Percentiles rank a stretch among this genome's conserved stretches.
Conservation (phyloP, 768 basidiomycete species). For the Boletus rubescentipes region DNA sequence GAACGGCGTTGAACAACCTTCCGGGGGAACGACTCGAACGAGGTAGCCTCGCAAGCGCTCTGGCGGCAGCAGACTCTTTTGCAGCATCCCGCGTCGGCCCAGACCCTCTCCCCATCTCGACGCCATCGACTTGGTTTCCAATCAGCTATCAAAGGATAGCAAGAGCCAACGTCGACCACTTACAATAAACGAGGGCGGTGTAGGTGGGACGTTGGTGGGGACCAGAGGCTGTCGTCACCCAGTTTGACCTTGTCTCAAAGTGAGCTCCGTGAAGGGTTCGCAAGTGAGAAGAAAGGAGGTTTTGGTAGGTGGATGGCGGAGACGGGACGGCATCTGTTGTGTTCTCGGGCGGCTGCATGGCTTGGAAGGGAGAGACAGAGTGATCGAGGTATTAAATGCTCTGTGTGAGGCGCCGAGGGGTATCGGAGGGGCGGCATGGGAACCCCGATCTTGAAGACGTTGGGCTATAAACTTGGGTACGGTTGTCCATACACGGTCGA, state of each 20-base stretch:
- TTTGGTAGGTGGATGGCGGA: slow-evolving; percentile 8
- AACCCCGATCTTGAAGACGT: no score
- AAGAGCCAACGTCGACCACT: not conserved
- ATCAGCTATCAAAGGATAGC: not conserved
- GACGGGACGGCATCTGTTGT: no score
- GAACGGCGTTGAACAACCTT: not conserved
- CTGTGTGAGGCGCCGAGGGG: no score
- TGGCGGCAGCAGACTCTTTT: slow-evolving; percentile 13
- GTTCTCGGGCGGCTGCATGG: no score
- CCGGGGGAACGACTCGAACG: not conserved
- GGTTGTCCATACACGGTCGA: not conserved
- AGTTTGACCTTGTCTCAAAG: not conserved
- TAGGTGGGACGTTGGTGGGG: slow-evolving; percentile 8
- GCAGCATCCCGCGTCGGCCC: slow-evolving; percentile 10
- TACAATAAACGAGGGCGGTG: slow-evolving; percentile 6
- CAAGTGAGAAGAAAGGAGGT: not conserved
- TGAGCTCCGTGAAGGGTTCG: not conserved
- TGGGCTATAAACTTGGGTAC: no score
- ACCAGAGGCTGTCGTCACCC: slow-evolving; percentile 5
- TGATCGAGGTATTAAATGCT: no score
- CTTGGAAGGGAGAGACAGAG: no score
- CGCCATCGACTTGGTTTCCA: slow-evolving; percentile 5
- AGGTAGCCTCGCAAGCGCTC: slow-evolving; percentile 9
- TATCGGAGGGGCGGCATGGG: no score
- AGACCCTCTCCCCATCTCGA: slow-evolving; percentile 8